These are phyloP conservation scores for Pseudozyma sp. DNA, from an alignment of 1,284 basidiomycete species.

Conservation along the genomic window DNA sequence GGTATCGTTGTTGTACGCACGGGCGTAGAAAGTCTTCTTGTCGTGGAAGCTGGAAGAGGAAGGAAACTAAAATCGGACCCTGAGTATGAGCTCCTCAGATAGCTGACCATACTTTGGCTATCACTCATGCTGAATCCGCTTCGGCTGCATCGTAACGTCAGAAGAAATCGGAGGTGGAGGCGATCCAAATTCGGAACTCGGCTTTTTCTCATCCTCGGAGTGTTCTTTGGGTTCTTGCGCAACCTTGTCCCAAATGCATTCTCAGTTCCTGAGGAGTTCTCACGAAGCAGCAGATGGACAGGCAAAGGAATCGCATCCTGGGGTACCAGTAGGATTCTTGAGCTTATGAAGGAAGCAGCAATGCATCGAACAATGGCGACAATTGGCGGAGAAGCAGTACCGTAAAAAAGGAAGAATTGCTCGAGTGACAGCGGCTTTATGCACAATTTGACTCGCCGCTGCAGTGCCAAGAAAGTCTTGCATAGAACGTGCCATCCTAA, in stretches of 20 bases:
- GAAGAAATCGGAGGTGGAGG: conserved; percentile 31
- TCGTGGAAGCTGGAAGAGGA: not conserved
- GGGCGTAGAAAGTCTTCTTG: not conserved
- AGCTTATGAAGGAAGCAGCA: too few relatives aligned
- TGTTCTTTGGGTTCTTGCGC: not conserved
- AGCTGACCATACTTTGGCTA: too few relatives aligned
- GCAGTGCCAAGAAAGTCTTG: not conserved
- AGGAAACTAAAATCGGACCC: too few relatives aligned
- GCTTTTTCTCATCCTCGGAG: not conserved
- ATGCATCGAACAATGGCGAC: too few relatives aligned
- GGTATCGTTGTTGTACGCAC: not conserved
- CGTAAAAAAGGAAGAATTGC: too few relatives aligned
- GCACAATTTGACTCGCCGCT: conserved; percentile 4
- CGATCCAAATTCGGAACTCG: conserved; percentile 9
- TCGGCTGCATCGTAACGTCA: conserved; percentile 22
- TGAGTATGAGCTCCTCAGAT: too few relatives aligned
- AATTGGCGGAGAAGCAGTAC: too few relatives aligned
- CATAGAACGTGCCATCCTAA: conserved; percentile 13
- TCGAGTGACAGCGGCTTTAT: too few relatives aligned
- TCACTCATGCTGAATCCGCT: not conserved
- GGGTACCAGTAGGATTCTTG: too few relatives aligned
- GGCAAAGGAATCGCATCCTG: too few relatives aligned
- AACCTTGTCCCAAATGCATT: not conserved
- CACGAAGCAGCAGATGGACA: too few relatives aligned
- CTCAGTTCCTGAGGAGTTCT: too few relatives aligned